phyloP scores from a whole-genome alignment of 306 rosid genomes.

The Trichosanthes truncata region DNA sequence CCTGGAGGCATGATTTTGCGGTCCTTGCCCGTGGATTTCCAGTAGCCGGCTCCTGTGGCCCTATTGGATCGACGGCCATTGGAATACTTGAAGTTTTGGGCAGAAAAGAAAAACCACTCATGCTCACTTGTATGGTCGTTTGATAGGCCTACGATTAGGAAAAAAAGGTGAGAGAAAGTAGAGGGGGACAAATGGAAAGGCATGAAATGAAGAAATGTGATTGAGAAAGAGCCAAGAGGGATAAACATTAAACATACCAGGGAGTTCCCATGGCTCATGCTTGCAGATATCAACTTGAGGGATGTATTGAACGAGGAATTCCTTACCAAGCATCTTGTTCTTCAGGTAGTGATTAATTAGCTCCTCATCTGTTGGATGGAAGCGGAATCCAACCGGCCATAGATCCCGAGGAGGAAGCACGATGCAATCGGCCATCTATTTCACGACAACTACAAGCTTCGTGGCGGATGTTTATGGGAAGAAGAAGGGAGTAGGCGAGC shows the following conservation, averaged over 20 bases:
- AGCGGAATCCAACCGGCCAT: conserved; percentile 29
- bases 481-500: neutral
- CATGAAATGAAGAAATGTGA: neutral
- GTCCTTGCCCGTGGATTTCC: conserved; percentile 60
- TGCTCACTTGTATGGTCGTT: conserved; percentile 23
- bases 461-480: neutral
- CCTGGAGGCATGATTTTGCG: conserved; percentile 17
- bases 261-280: conserved; percentile 46
- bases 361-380: conserved; percentile 62
- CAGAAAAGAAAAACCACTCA: conserved; percentile 56
- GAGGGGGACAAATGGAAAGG: neutral
- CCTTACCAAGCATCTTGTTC: conserved; percentile 22
- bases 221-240: neutral
- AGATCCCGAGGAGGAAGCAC: neutral
- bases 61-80: conserved; percentile 26
- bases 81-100: conserved; percentile 21
- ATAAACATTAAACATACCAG: conserved; percentile 19
- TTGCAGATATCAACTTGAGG: conserved; percentile 37
- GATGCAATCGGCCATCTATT: neutral
- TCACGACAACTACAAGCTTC: neutral
- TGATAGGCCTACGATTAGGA: conserved; percentile 29
- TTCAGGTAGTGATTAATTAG: conserved; percentile 35
- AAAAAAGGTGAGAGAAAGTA: neutral
- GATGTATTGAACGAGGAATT: conserved; percentile 14
- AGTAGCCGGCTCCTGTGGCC: conserved; percentile 37